Evolutionary conservation across 331 rosid species (phyloP), one percentile per base, ranked within the genome.

Genomic region (Malus hybrid): DNA sequence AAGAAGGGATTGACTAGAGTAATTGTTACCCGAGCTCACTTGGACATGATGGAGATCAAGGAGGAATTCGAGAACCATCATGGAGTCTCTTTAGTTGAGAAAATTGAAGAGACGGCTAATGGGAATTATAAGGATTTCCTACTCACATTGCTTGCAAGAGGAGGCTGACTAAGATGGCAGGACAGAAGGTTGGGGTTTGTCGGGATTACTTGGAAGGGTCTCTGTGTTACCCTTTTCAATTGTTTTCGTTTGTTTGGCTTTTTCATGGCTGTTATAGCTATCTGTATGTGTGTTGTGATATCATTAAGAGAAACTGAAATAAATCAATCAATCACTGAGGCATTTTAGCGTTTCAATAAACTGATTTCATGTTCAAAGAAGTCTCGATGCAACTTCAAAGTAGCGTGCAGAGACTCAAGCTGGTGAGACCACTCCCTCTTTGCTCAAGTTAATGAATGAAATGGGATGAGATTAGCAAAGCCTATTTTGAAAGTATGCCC

Each of bases 51-150:
- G 77, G 87, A 80, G 56, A 90, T 94, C 74, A 87, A 79, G 69
- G 79, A 75, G 10, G 91, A 90, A 79, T 92, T 78, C 83, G 59
- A 88, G 19, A 76, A 63, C 11, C 57, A 44, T 0, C 84, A 69
- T 82, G 96, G 96, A 76, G 85, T 68, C 84, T 65, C 92, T 33
- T 77, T 94, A 48, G 9, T 81, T 3, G 81, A 85, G 34, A 88
- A 85, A 81, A 84, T 94, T 74, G 93, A 85, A 77, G 88, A 82
- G 46, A 68, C 77, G 6, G 84, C 97, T 29, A 84, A 82, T 71
- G 99, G 99, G 34, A 94, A 80, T 76, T 94, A 85, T 28, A 92
- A 89, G 85, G 97, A 92, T 87, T 86, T 94, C 86, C 84, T 92
- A 86, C 83, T 92, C 36, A 80, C 87, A 44, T 84, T 94, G 85